Percentiles rank a stretch among this genome's conserved stretches.
Evolutionary conservation across 768 basidiomycete species (phyloP).

Genomic region (Phallus indusiatus): DNA sequence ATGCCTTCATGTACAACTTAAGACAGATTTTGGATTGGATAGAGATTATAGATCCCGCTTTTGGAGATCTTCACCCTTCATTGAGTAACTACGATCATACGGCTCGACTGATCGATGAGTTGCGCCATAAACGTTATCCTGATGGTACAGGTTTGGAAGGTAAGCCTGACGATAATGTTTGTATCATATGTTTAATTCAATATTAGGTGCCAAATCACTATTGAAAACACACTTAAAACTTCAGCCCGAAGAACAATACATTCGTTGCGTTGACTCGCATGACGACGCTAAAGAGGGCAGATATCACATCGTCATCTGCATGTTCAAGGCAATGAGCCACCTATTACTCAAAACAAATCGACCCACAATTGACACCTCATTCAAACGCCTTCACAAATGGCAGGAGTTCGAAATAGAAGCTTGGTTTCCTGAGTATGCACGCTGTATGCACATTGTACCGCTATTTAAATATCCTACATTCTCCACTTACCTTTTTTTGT

Average conservation of each 20-base stretch:
- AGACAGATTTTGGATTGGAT: constrained; percentile 15
- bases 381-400: constrained; percentile 11
- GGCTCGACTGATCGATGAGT: constrained; percentile 14
- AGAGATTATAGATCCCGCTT: constrained; percentile 1
- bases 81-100: constrained; percentile 19
- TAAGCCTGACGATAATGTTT: too few species aligned
- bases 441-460: too few species aligned
- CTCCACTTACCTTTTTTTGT: too few species aligned
- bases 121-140: constrained; percentile 14
- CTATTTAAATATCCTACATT: too few species aligned
- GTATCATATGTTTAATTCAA: too few species aligned
- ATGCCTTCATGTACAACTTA: constrained; percentile 15
- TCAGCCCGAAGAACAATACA: constrained; percentile 13
- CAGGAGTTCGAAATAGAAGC: constrained; percentile 14
- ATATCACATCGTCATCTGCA: constrained; percentile 16
- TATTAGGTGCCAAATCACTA: constrained; percentile 7
- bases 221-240: not conserved
- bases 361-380: constrained; percentile 13
- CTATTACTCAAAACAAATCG: constrained; percentile 10
- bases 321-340: constrained; percentile 15
- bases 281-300: constrained; percentile 1
- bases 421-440: constrained; percentile 8
- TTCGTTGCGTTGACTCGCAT: constrained; percentile 15
- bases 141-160: constrained; percentile 20
- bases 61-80: constrained; percentile 14